Base-by-base conservation (phyloP, 1,139 yeast species). In the Debaryomyces sp. region DNA sequence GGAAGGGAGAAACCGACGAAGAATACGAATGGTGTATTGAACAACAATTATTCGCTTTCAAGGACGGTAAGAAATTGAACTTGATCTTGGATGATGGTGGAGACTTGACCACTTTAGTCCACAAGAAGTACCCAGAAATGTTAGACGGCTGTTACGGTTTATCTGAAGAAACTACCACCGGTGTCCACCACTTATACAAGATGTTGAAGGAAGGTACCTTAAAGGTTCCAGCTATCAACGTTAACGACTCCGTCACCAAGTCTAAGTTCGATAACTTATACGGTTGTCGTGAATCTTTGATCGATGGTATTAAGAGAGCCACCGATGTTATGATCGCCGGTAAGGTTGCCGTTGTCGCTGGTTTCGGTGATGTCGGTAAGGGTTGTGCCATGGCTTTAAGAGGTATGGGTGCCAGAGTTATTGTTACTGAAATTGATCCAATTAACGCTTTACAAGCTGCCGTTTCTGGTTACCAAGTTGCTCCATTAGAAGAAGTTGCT, bases 1-100 rank as follows among this genome's bases (percentile, higher is more conserved):
- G 99, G 99, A 94, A 94, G 85, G 99, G 99, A 73, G 99, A 94
- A 84, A 90, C 99, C 75, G 99, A 94, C 77, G 99, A 94, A 81
- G 99, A 94, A 81, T 94, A 94, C 86, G 74, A 85, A 68, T 94
- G 99, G 99, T 94, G 99, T 85, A 91, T 94, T 67, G 98, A 95
- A 82, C 99, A 94, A 81, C 99, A 95, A 83, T 87, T 94, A 76
- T 91, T 89, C 70, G 91, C 99, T 55, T 94, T 94, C 95, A 94
- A 94, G 83, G 97, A 92, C 75, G 87, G 83, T 75, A 85, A 89
- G 84, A 89, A 89, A 79, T 88, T 94, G 76, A 94, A 94, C 90
- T 83, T 94, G 80, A 95, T 94, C 75, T 86, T 94, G 73, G 99
- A 94, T 71, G 99, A 94, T 68, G 99, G 99, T 87, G 99, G 99